Base-by-base conservation (phyloP, 345 rosid genomes). In the Syzygium aqueum region DNA sequence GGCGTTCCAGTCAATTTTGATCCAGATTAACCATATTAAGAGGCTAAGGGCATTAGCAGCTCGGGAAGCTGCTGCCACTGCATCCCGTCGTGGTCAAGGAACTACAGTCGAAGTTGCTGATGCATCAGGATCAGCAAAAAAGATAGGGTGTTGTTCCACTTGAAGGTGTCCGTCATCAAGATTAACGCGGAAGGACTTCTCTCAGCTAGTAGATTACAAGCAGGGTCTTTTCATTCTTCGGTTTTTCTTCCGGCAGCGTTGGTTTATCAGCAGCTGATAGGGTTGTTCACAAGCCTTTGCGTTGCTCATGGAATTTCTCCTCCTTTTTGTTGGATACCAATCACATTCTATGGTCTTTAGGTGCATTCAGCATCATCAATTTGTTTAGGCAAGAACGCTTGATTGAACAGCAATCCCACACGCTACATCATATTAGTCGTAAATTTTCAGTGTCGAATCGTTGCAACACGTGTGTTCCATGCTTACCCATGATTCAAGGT, bases 31-130 rank as follows among this genome's bases (percentile, higher is more conserved):
- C 91, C 94, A 92, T 87, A 94, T 94, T 87, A 89, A 93, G 61
- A 94, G 96, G 94, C 94, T 93, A 85, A 94, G 94, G 85, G 98
- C 96, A 53, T 87, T 94, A 89, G 95, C 95, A 61, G 95, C 96
- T 46, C 93, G 93, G 89, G 94, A 93, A 89, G 94, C 94, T 27
- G 91, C 93, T 11, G 95, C 94, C 40, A 91, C 87, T 63, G 78
- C 92, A 2, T 84, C 93, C 2, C 85, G 90, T 51, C 96, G 96
- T 1, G 93, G 93, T 5, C 96, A 94, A 87, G 95, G 96, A 84
- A 92, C 96, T 61, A 92, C 95, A 8, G 93, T 95, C 37, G 92
- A 95, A 52, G 95, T 94, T 78, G 88, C 88, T 13, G 95, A 95
- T 86, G 87, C 91, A 40, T 93, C 95, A 84, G 94, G 92, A 22